Evolutionary conservation across 495 filamentous ascomycete species (phyloP).

Genomic region (Penicillium cinerascens): DNA sequence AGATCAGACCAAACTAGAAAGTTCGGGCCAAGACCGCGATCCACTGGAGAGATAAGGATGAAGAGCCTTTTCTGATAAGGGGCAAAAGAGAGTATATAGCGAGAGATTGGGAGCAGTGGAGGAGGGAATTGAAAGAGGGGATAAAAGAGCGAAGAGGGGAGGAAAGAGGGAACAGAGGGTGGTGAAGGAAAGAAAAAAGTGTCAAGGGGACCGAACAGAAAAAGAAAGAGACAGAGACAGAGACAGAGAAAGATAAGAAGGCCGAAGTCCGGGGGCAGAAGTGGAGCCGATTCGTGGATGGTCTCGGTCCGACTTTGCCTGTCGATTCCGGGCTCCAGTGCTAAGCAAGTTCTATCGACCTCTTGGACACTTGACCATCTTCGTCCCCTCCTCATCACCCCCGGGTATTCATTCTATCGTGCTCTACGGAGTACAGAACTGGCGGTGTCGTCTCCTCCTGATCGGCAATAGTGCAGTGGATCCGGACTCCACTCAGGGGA

Average conservation of each 20-base stretch:
- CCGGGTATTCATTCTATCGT: too few relatives aligned
- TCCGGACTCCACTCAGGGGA: constrained; percentile 19
- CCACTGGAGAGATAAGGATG: constrained; percentile 3
- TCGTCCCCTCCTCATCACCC: too few relatives aligned
- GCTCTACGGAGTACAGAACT: background rate
- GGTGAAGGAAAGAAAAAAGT: background rate
- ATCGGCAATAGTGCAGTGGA: constrained; percentile 22
- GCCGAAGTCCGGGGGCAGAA: background rate
- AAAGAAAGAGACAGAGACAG: background rate
- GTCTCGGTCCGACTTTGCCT: too few relatives aligned
- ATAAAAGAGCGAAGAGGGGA: background rate
- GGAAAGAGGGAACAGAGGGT: background rate
- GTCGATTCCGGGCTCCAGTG: too few relatives aligned
- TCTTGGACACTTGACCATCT: too few relatives aligned
- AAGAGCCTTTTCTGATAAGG: background rate
- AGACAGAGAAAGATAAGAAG: background rate
- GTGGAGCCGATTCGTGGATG: too few relatives aligned
- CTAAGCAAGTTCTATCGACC: too few relatives aligned
- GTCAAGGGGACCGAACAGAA: background rate
- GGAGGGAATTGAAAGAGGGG: background rate
- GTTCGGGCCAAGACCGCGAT: background rate
- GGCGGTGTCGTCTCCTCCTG: constrained; percentile 3
- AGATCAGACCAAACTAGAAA: background rate
- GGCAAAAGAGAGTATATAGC: constrained; percentile 12
- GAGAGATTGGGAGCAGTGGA: background rate